phyloP scores from a whole-genome alignment of 495 filamentous ascomycete genomes.

The Trypethelium eluteriae region DNA sequence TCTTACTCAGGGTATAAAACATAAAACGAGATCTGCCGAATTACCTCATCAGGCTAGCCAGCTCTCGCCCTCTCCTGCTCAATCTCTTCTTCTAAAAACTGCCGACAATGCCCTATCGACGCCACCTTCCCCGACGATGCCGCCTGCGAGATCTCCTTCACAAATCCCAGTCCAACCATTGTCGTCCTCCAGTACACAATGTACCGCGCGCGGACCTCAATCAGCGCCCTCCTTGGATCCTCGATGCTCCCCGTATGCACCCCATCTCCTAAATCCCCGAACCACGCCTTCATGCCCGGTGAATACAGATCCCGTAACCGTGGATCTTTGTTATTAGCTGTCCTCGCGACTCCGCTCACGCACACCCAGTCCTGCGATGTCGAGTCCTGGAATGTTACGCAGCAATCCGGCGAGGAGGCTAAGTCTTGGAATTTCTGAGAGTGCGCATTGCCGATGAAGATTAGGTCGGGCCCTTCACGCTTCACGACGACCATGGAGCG shows the following conservation, averaged over 20 bases:
- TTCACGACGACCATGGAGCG: conserved; percentile 41
- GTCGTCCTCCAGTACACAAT: conserved; percentile 31
- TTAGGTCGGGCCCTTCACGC: conserved; percentile 40
- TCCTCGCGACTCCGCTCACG: conserved; percentile 32
- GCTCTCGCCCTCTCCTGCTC: conserved; percentile 23
- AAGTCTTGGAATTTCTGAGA: conserved; percentile 41
- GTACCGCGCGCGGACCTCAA: conserved; percentile 35
- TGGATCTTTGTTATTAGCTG: conserved; percentile 32
- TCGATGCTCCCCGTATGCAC: conserved; percentile 35
- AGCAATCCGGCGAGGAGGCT: conserved; percentile 27
- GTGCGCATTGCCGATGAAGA: conserved; percentile 42
- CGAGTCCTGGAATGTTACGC: conserved; percentile 39
- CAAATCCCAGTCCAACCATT: conserved; percentile 25
- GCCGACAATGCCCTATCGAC: conserved; percentile 26
- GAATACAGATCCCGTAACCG: conserved; percentile 40
- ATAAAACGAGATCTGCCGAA: background rate
- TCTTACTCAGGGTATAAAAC: background rate
- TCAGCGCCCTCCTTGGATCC: conserved; percentile 38
- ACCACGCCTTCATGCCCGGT: conserved; percentile 35
- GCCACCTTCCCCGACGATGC: conserved; percentile 30
- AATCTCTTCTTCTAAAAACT: conserved; percentile 30
- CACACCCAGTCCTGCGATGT: conserved; percentile 38
- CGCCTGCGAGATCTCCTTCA: conserved; percentile 28
- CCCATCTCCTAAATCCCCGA: conserved; percentile 42
- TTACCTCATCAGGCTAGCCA: background rate